Conservation (phyloP, 495 filamentous ascomycete genomes). For the Neurospora sp. region DNA sequence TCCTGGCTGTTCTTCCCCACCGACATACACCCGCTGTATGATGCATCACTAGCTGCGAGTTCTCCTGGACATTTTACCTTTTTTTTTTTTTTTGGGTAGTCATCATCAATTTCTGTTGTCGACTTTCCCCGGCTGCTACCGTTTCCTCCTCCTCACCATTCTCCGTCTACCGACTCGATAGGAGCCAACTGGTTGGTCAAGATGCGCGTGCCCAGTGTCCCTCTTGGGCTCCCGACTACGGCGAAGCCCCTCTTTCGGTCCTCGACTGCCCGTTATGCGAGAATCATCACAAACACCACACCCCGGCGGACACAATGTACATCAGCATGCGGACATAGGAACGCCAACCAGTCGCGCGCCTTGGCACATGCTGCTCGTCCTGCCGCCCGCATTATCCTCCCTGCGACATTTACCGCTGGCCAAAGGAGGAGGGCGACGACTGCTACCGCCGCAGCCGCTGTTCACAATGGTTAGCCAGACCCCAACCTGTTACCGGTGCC, state of each 20-base stretch:
- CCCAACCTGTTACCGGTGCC: neutral
- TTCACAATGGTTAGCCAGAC: conserved; percentile 20
- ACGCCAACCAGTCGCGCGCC: neutral
- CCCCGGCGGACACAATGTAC: conserved; percentile 10
- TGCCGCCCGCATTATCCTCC: conserved; percentile 5
- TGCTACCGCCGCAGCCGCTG: conserved; percentile 18
- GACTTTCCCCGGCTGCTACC: neutral
- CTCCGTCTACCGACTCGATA: neutral
- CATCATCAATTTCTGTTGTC: neutral
- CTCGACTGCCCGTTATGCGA: neutral
- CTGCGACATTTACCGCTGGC: conserved; percentile 10
- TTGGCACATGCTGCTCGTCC: neutral
- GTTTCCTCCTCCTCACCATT: neutral
- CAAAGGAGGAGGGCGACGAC: conserved; percentile 21
- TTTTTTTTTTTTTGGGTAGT: neutral
- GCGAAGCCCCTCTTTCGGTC: neutral
- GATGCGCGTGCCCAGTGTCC: neutral
- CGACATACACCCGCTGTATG: neutral
- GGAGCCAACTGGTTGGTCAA: neutral
- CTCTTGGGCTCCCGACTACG: neutral
- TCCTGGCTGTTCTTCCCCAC: neutral
- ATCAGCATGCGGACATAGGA: conserved; percentile 1
- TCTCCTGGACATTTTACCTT: neutral
- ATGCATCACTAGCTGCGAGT: neutral
- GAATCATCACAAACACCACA: neutral